Evolutionary conservation across 768 basidiomycete species (phyloP).

Genomic region (Daedaleopsis sinensis): DNA sequence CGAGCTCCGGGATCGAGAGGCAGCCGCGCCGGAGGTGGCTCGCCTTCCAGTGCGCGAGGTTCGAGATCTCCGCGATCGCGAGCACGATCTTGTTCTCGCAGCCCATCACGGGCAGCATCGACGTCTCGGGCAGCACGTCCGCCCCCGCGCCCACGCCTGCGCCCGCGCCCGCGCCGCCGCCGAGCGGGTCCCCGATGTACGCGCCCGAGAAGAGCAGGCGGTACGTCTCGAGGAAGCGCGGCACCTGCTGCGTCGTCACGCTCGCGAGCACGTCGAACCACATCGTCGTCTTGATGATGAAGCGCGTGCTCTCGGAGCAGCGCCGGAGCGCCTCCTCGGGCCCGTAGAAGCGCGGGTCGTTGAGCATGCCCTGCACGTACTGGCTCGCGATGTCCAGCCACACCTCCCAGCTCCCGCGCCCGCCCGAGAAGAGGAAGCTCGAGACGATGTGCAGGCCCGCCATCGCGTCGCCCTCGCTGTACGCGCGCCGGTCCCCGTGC

Average conservation of each 20-base stretch:
- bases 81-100: constrained; percentile 81
- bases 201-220: constrained; percentile 56
- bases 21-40: constrained; percentile 38
- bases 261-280: constrained; percentile 89
- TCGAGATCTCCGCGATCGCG: constrained; percentile 75
- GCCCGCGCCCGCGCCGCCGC: not conserved
- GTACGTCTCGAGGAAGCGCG: constrained; percentile 60
- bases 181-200: constrained; percentile 37
- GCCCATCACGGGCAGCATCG: constrained; percentile 87
- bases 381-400: constrained; percentile 65
- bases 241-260: constrained; percentile 62
- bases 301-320: constrained; percentile 56
- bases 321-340: constrained; percentile 47
- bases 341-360: constrained; percentile 38
- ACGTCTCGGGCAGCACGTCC: constrained; percentile 43
- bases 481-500: constrained; percentile 17
- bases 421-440: constrained; percentile 77
- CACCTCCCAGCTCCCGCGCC: constrained; percentile 65
- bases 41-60: constrained; percentile 69
- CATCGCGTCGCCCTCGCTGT: constrained; percentile 72
- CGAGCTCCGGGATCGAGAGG: constrained; percentile 65
- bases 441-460: constrained; percentile 78
- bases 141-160: not conserved
- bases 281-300: constrained; percentile 81
- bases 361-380: constrained; percentile 56